Evolutionary conservation across 2,329 filamentous ascomycete species (phyloP).

Genomic region (Escovopsis sp.): DNA sequence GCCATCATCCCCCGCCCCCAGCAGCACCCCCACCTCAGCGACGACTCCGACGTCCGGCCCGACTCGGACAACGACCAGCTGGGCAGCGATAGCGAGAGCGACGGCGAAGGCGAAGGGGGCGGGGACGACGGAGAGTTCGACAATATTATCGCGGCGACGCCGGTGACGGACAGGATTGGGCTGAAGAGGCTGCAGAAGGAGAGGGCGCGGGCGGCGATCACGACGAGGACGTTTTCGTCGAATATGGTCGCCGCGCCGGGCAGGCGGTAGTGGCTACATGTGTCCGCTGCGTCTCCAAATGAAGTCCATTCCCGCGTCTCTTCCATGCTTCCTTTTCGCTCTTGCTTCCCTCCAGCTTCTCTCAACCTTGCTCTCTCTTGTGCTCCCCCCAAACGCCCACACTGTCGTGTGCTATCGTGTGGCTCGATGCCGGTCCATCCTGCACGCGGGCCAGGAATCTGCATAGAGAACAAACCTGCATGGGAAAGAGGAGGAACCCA

Average conservation of each 20-base stretch:
- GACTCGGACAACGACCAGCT: constrained; percentile 47
- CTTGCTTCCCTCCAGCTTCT: too few species aligned
- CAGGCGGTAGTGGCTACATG: constrained; percentile 31
- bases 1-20: constrained; percentile 48
- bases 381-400: too few species aligned
- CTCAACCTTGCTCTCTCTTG: too few species aligned
- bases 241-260: constrained; percentile 32
- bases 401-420: too few species aligned
- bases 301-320: too few species aligned
- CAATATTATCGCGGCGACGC: constrained; percentile 80
- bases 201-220: constrained; percentile 29
- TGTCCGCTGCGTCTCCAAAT: too few species aligned
- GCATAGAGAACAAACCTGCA: too few species aligned
- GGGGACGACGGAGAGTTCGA: constrained; percentile 72
- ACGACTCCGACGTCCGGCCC: constrained; percentile 40
- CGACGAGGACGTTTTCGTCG: constrained; percentile 36
- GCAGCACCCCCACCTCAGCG: constrained; percentile 25
- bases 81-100: constrained; percentile 47
- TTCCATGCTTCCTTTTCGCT: too few species aligned
- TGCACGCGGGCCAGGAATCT: too few species aligned
- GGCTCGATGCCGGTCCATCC: too few species aligned
- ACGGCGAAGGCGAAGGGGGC: constrained; percentile 38
- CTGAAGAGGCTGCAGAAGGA: constrained; percentile 41
- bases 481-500: too few species aligned
- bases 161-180: constrained; percentile 74